A percentile compares a stretch with the other conserved stretches of the same genome.
phyloP scores from a whole-genome alignment of 192 early-diverging fungal species.

The Coemansia sp. region DNA sequence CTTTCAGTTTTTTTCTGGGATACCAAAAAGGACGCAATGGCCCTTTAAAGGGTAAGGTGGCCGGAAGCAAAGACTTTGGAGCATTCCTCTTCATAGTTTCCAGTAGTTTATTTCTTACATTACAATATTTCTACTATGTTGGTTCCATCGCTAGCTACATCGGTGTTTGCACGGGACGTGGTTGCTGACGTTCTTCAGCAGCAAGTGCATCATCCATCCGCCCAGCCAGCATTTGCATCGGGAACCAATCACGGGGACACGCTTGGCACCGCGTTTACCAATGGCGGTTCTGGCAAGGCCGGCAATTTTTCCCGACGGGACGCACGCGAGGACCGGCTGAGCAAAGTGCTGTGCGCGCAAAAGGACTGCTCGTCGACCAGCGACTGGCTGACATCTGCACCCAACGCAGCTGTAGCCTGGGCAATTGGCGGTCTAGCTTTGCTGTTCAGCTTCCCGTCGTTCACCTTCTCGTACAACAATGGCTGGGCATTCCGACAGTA shows the following conservation, averaged over 20 bases:
- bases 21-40: too few relatives aligned
- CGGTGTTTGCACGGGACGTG: too few relatives aligned
- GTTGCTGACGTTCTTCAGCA: too few relatives aligned
- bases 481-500: not conserved
- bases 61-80: too few relatives aligned
- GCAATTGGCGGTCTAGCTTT: not conserved
- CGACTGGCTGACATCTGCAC: constrained; percentile 17
- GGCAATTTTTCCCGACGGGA: too few relatives aligned
- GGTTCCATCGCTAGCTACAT: too few relatives aligned
- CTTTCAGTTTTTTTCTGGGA: too few relatives aligned
- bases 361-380: not conserved
- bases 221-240: too few relatives aligned
- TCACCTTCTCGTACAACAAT: not conserved
- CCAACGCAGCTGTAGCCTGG: constrained; percentile 10
- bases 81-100: too few relatives aligned
- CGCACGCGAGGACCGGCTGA: not conserved
- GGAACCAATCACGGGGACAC: not conserved
- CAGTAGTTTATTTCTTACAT: not conserved
- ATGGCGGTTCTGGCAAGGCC: too few relatives aligned
- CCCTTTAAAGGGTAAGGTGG: too few relatives aligned
- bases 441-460: not conserved
- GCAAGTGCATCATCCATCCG: not conserved
- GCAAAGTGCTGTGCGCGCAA: not conserved
- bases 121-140: too few relatives aligned
- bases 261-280: not conserved